Evolutionary conservation across 169 alveolate genomes (phyloP).

Genomic region (Cryptosporidium sp.): DNA sequence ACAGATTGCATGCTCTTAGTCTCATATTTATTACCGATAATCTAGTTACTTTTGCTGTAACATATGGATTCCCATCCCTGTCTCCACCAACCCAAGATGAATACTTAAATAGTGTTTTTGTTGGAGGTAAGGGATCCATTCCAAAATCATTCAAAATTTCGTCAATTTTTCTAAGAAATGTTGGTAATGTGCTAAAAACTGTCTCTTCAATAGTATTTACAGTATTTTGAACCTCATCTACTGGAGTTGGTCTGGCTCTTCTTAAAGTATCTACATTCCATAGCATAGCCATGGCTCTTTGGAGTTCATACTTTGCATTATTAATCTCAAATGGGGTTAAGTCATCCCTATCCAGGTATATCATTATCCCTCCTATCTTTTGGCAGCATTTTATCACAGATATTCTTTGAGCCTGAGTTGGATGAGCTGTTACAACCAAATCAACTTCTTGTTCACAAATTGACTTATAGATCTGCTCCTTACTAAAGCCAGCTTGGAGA

Average conservation of each 20-base stretch:
- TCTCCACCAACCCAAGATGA: conserved; percentile 91
- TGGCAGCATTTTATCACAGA: conserved; percentile 81
- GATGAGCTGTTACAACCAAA: conserved; percentile 86
- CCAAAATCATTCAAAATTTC: conserved; percentile 78
- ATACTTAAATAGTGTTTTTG: conserved; percentile 77
- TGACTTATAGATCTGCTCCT: conserved; percentile 75
- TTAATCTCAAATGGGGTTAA: conserved; percentile 79
- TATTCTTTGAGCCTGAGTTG: conserved; percentile 84
- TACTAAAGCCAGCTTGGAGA: conserved; percentile 75
- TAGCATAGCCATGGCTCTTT: conserved; percentile 78
- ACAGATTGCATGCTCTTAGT: conserved; percentile 79
- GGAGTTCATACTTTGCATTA: conserved; percentile 77
- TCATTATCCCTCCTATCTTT: conserved; percentile 79
- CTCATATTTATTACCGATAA: conserved; percentile 80
- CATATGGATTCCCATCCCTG: conserved; percentile 90
- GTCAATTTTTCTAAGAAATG: conserved; percentile 81
- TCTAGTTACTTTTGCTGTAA: conserved; percentile 84
- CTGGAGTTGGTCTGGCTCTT: conserved; percentile 85
- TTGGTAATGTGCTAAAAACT: conserved; percentile 80
- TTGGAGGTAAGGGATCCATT: conserved; percentile 83
- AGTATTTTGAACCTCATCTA: conserved; percentile 80
- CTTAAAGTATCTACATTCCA: conserved; percentile 85
- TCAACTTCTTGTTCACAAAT: conserved; percentile 80
- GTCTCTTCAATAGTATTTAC: conserved; percentile 79
- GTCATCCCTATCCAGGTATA: conserved; percentile 81